These are phyloP conservation scores for Pyrenophora seminiperda DNA, from an alignment of 2,329 filamentous ascomycete species.

Conservation along the genomic window DNA sequence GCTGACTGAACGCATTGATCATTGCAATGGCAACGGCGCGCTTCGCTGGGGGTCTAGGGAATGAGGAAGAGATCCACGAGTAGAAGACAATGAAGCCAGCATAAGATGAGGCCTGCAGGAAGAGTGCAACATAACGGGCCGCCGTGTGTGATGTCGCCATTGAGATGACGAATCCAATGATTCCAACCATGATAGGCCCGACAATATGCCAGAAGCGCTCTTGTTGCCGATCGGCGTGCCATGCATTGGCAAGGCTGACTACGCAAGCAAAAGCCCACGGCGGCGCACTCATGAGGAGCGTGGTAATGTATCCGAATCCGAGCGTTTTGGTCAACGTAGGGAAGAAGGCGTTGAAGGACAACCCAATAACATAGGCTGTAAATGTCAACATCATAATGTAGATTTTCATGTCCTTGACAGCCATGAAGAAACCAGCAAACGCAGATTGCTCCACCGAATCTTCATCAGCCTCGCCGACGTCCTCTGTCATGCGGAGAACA, in stretches of 20 bases:
- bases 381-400: constrained; percentile 68
- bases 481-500: constrained; percentile 50
- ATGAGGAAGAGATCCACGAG: constrained; percentile 44
- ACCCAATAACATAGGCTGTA: constrained; percentile 64
- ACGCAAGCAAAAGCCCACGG: constrained; percentile 57
- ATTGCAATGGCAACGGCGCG: constrained; percentile 65
- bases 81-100: constrained; percentile 48
- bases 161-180: constrained; percentile 52
- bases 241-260: constrained; percentile 56
- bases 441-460: constrained; percentile 53
- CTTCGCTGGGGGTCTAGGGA: constrained; percentile 64
- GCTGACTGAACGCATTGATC: constrained; percentile 58
- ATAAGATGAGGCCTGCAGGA: constrained; percentile 49
- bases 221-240: constrained; percentile 57
- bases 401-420: constrained; percentile 65
- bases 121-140: constrained; percentile 42
- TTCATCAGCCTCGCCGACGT: constrained; percentile 57
- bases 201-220: constrained; percentile 61
- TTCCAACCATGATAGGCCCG: constrained; percentile 49
- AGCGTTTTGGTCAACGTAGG: constrained; percentile 48
- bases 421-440: constrained; percentile 63
- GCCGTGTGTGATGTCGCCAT: constrained; percentile 41
- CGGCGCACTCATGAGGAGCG: constrained; percentile 52
- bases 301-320: constrained; percentile 47
- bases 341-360: constrained; percentile 46